Evolutionary conservation across 2,329 filamentous ascomycete genomes (phyloP).

Genomic region (Fusarium compactum): DNA sequence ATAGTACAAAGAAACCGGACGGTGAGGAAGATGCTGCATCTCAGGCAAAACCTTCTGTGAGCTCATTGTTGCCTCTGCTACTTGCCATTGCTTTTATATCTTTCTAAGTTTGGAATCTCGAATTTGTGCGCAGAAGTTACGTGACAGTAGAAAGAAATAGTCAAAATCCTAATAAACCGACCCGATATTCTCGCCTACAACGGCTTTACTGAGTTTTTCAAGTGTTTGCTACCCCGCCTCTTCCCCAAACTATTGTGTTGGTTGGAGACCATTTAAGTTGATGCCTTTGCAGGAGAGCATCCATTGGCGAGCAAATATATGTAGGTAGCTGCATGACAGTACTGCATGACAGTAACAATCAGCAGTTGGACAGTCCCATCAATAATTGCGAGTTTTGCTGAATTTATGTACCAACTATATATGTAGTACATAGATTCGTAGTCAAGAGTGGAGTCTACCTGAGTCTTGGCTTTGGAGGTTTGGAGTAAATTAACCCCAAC

Average conservation of each 20-base stretch:
- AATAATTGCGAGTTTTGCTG: neutral
- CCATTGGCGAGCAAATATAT: neutral
- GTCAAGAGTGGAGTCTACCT: neutral
- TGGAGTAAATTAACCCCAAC: constrained; percentile 19
- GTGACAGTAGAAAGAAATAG: neutral
- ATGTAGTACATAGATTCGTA: neutral
- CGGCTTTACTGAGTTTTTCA: neutral
- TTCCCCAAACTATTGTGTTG: constrained; percentile 6
- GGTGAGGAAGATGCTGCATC: constrained; percentile 29
- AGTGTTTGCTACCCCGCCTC: neutral
- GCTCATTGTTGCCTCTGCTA: constrained; percentile 24
- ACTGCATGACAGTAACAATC: neutral
- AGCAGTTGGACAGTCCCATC: neutral
- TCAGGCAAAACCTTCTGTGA: constrained; percentile 4
- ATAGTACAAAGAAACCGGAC: neutral
- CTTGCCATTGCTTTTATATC: constrained; percentile 22
- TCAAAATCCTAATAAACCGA: neutral
- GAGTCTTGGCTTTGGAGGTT: constrained; percentile 3
- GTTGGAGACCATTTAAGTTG: neutral
- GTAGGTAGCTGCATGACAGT: neutral
- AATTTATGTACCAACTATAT: neutral
- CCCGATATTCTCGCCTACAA: neutral
- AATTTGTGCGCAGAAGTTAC: neutral
- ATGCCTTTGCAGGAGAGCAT: constrained; percentile 12
- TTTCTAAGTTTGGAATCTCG: neutral